Conservation (phyloP, 371 early-diverging fungal genomes). For the Phascolomyces articulosus region DNA sequence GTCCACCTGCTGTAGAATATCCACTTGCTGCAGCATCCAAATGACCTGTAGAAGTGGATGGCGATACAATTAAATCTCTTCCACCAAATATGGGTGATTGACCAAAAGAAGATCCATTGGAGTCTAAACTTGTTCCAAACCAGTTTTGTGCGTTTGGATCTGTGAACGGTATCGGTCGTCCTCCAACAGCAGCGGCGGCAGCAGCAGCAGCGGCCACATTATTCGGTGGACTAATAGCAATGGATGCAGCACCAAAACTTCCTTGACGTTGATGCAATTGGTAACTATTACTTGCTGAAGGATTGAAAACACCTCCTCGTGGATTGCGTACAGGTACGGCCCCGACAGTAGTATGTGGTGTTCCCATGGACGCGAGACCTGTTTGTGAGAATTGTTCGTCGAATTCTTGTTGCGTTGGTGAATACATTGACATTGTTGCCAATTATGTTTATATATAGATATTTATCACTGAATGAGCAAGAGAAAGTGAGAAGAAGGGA, state of each 20-base stretch:
- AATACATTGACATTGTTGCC: constrained; percentile 25
- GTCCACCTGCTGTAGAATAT: background rate
- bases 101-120: constrained; percentile 50
- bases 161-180: constrained; percentile 20
- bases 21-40: constrained; percentile 16
- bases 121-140: constrained; percentile 52
- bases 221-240: constrained; percentile 40
- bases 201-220: constrained; percentile 1
- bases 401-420: constrained; percentile 39
- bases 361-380: constrained; percentile 20
- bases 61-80: constrained; percentile 42
- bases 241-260: constrained; percentile 38
- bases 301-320: constrained; percentile 7
- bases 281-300: constrained; percentile 15
- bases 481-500: background rate
- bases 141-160: constrained; percentile 38
- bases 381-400: constrained; percentile 19
- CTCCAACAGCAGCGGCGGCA: constrained; percentile 3
- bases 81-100: constrained; percentile 41
- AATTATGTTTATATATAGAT: background rate
- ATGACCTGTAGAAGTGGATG: constrained; percentile 50
- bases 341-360: constrained; percentile 41
- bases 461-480: background rate
- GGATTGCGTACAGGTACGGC: constrained; percentile 40
- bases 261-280: constrained; percentile 30